Conservation (phyloP, 2,329 filamentous ascomycete genomes). For the Pseudogymnoascus destructans region DNA sequence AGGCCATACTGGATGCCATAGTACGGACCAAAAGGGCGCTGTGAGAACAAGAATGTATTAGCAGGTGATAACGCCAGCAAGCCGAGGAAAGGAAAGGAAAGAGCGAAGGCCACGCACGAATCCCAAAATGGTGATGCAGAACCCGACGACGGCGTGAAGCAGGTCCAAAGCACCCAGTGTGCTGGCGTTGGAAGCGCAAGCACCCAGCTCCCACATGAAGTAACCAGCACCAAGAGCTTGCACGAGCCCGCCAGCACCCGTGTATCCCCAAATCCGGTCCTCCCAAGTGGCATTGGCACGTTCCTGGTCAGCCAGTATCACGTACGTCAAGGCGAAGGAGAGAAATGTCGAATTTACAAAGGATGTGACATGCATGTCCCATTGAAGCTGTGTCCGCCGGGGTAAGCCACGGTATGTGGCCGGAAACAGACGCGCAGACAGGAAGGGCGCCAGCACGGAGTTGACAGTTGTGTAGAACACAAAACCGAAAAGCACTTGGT, state of each 20-base stretch:
- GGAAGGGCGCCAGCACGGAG: conserved; percentile 48
- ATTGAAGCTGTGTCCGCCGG: conserved; percentile 52
- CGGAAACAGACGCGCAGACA: conserved; percentile 50
- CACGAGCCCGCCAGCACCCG: conserved; percentile 55
- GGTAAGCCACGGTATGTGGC: conserved; percentile 44
- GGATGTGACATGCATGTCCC: conserved; percentile 74
- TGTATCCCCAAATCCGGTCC: conserved; percentile 65
- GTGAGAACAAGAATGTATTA: conserved; percentile 12
- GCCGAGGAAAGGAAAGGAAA: neutral
- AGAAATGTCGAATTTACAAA: conserved; percentile 62
- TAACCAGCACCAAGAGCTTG: conserved; percentile 66
- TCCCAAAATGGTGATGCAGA: conserved; percentile 57
- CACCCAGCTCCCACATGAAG: conserved; percentile 64
- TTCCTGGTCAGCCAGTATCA: conserved; percentile 53
- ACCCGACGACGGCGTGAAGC: conserved; percentile 42
- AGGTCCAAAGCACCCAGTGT: conserved; percentile 65
- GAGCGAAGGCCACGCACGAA: conserved; percentile 46
- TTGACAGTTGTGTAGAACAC: conserved; percentile 55
- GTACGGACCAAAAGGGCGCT: conserved; percentile 74
- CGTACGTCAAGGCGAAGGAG: conserved; percentile 56
- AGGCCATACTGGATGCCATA: conserved; percentile 69
- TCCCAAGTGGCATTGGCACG: conserved; percentile 49
- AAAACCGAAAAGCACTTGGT: conserved; percentile 57
- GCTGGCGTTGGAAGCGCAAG: conserved; percentile 51
- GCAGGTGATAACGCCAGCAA: neutral